Conservation (phyloP, 192 early-diverging fungal species). For the Cladochytrium replicatum region DNA sequence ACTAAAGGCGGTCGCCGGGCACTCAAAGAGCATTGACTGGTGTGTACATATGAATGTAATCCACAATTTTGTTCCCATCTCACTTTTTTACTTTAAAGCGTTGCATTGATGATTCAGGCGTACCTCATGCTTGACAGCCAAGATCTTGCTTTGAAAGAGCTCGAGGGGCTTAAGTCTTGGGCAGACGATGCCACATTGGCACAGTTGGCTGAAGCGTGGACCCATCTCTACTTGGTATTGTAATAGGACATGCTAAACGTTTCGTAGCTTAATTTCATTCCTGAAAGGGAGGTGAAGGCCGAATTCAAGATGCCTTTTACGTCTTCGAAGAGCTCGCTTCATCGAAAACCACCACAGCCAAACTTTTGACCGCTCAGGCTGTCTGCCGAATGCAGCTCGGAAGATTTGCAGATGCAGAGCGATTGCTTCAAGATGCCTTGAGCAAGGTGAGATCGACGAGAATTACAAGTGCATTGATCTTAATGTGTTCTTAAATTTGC, state of each 20-base stretch:
- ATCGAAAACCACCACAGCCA: conserved; percentile 54
- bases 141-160: conserved; percentile 76
- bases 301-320: conserved; percentile 82
- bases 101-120: conserved; percentile 64
- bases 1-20: too few species aligned
- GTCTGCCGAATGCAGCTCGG: conserved; percentile 70
- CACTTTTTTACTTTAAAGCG: too few species aligned
- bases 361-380: conserved; percentile 71
- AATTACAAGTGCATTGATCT: background rate
- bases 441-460: conserved; percentile 32
- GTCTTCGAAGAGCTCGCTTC: conserved; percentile 90
- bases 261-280: background rate
- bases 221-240: conserved; percentile 48
- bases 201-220: conserved; percentile 88
- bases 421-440: conserved; percentile 66
- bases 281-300: conserved; percentile 53
- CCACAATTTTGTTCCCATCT: too few species aligned
- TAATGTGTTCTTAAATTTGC: conserved; percentile 6
- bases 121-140: conserved; percentile 69
- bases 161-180: conserved; percentile 72
- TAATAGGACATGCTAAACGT: background rate
- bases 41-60: too few species aligned
- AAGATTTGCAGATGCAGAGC: conserved; percentile 73
- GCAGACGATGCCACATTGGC: conserved; percentile 91
- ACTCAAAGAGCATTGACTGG: too few species aligned